These are phyloP conservation scores for Hamamelis virginiana DNA, from an alignment of 164 flowering plant species.

Conservation along the genomic window DNA sequence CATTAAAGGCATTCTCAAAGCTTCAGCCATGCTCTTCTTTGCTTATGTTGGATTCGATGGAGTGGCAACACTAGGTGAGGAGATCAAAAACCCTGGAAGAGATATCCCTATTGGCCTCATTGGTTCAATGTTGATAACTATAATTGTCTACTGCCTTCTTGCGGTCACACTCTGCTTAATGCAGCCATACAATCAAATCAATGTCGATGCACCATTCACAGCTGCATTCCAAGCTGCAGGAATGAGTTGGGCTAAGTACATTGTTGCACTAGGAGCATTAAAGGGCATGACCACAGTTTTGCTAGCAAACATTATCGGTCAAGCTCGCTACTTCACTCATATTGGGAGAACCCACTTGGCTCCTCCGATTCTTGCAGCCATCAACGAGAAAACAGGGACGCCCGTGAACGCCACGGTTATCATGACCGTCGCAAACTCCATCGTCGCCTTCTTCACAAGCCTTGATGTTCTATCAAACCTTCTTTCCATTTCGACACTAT, in stretches of 20 bases:
- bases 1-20: constrained; percentile 30
- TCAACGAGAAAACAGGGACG: constrained; percentile 25
- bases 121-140: constrained; percentile 31
- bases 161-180: constrained; percentile 28
- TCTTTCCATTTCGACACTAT: constrained; percentile 35
- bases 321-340: constrained; percentile 39
- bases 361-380: constrained; percentile 29
- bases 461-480: constrained; percentile 32
- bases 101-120: constrained; percentile 41
- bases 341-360: constrained; percentile 36
- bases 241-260: constrained; percentile 38
- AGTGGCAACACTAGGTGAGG: constrained; percentile 37
- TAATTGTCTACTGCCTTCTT: constrained; percentile 19
- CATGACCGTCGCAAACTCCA: constrained; percentile 19
- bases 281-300: constrained; percentile 41
- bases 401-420: constrained; percentile 31
- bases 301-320: constrained; percentile 23
- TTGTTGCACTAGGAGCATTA: constrained; percentile 35
- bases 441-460: constrained; percentile 36
- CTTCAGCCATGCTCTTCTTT: constrained; percentile 40
- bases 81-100: constrained; percentile 29
- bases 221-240: constrained; percentile 30
- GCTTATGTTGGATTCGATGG: constrained; percentile 41
- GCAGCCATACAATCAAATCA: constrained; percentile 23
- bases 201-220: constrained; percentile 30